Evolutionary conservation across 441 rosid species (phyloP), one percentile per base, ranked within the genome.

Genomic region (Capsella rubella): DNA sequence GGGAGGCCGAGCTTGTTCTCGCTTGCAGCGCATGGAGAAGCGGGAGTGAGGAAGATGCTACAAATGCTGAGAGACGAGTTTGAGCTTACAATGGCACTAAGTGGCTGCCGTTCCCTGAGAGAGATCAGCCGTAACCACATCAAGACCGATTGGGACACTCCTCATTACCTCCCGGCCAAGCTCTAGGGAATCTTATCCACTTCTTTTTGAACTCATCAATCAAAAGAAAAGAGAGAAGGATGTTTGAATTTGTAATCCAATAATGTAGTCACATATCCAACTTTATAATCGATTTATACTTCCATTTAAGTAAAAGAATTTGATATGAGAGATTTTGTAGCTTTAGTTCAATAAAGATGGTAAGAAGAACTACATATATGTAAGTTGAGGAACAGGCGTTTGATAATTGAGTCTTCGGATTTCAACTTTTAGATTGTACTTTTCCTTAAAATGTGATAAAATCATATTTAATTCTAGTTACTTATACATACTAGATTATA

Each of bases 31-130:
- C 87, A 87, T 0, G 98, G 98, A 1, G 94, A 95, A 63, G 87
- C 87, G 3, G 97, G 98, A 8, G 90, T 93, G 28, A 76, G 89
- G 79, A 93, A 91, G 79, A 89, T 88, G 56, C 85, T 95, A 21
- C 82, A 87, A 73, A 91, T 95, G 97, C 87, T 90, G 4, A 87
- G 76, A 1, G 90, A 93, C 31, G 99, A 95, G 76, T 82, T 93
- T 15, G 98, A 95, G 84, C 81, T 93, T 27, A 92, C 98, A 14
- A 95, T 95, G 98, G 95, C 98, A 39, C 74, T 95, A 45, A 87
- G 88, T 67, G 99, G 99, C 1, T 95, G 98, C 80, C 85, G 90
- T 67, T 87, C 91, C 0, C 81, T 95, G 21, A 84, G 81, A 81
- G 98, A 93, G 86, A 93, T 92, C 43, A 86, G 86, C 14, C 85